Conservation (phyloP, 2,329 filamentous ascomycete species). For the Aureobasidium sp. region DNA sequence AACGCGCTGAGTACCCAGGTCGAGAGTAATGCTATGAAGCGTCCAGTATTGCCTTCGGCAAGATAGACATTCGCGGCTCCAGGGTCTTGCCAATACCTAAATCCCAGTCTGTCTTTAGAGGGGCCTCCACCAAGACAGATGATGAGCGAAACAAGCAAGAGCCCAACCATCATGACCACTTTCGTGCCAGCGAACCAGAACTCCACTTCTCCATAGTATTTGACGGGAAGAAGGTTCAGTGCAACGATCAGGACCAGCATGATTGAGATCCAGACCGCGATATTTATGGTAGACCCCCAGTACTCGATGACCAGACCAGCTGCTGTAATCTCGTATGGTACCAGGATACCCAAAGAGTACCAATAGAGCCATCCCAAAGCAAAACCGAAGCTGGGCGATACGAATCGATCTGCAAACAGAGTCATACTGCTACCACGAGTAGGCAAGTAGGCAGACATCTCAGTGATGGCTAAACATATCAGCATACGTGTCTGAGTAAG, state of each 20-base stretch:
- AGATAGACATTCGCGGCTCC: constrained; percentile 42
- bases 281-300: constrained; percentile 30
- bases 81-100: constrained; percentile 43
- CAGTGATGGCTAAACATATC: constrained; percentile 27
- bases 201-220: constrained; percentile 44
- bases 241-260: constrained; percentile 31
- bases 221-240: constrained; percentile 41
- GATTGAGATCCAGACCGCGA: constrained; percentile 30
- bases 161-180: constrained; percentile 42
- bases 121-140: constrained; percentile 50
- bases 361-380: constrained; percentile 37
- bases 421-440: constrained; percentile 44
- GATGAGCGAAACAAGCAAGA: constrained; percentile 45
- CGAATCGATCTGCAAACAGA: constrained; percentile 38
- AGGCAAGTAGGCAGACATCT: constrained; percentile 53
- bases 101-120: constrained; percentile 40
- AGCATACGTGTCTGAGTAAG: too few relatives aligned
- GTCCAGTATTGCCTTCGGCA: constrained; percentile 36
- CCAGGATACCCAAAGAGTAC: constrained; percentile 32
- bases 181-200: constrained; percentile 45
- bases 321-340: constrained; percentile 30
- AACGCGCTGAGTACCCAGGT: constrained; percentile 46
- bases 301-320: constrained; percentile 29
- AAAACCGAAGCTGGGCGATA: constrained; percentile 36
- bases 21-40: constrained; percentile 44